These are phyloP conservation scores for Planoprotostelium fungivorum DNA, from an alignment of 78 protist genomes.

Conservation along the genomic window DNA sequence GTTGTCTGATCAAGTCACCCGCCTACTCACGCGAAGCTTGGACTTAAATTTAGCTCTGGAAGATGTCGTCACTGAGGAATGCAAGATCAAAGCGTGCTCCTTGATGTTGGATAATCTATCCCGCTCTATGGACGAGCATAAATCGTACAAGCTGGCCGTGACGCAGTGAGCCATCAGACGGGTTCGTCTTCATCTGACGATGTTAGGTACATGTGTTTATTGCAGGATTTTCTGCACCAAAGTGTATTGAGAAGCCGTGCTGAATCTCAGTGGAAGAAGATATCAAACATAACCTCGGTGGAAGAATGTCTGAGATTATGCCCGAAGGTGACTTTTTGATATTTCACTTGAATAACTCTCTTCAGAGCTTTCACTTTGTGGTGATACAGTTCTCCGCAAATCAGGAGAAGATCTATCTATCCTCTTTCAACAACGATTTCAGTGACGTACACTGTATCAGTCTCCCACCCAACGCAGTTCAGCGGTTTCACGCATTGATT, in stretches of 20 bases:
- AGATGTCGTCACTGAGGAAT: not conserved
- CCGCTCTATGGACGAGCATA: not conserved
- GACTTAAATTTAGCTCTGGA: not conserved
- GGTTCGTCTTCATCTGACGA: not conserved
- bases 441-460: not conserved
- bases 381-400: not conserved
- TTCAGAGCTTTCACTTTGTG: not conserved
- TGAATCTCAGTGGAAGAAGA: not conserved
- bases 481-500: not conserved
- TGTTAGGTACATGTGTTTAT: not conserved
- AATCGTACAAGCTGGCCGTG: not conserved
- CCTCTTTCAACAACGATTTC: not conserved
- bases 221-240: not conserved
- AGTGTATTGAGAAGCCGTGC: not conserved
- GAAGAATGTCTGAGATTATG: not conserved
- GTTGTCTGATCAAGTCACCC: not conserved
- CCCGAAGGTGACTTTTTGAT: not conserved
- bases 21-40: not conserved
- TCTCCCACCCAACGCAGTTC: not conserved
- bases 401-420: not conserved
- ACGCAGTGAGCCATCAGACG: not conserved
- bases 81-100: not conserved
- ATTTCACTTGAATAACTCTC: not conserved
- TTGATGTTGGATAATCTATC: not conserved
- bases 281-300: not conserved